Evolutionary conservation across 2,329 filamentous ascomycete species (phyloP).

Genomic region (Xylaria hypoxylon): DNA sequence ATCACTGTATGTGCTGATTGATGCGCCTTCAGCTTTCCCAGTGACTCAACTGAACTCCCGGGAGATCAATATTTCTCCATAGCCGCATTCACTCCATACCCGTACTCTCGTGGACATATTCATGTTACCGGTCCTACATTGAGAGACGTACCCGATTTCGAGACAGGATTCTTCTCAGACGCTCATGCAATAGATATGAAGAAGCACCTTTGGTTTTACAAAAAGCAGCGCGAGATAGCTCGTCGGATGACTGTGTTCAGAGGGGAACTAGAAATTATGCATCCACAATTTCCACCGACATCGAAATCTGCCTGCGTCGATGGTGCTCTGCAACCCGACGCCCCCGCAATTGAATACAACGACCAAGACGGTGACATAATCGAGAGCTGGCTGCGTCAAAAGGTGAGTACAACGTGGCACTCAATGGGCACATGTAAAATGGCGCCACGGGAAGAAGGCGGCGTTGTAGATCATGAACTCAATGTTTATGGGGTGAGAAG

Average conservation of each 20-base stretch:
- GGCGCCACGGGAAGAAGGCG: slow-evolving; percentile 52
- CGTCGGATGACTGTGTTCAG: slow-evolving; percentile 64
- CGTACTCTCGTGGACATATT: slow-evolving; percentile 70
- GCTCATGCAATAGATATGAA: slow-evolving; percentile 63
- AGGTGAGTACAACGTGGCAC: slow-evolving; percentile 54
- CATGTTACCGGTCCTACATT: slow-evolving; percentile 62
- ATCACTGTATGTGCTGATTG: no score
- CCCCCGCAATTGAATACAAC: slow-evolving; percentile 56
- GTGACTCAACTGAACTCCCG: slow-evolving; percentile 43
- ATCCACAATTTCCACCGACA: slow-evolving; percentile 57
- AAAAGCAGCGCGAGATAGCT: slow-evolving; percentile 70
- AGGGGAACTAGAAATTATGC: slow-evolving; percentile 57
- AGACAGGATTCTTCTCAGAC: slow-evolving; percentile 51
- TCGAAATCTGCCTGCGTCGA: slow-evolving; percentile 55
- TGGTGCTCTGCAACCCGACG: slow-evolving; percentile 41
- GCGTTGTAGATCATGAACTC: slow-evolving; percentile 55
- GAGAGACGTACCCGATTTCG: slow-evolving; percentile 25
- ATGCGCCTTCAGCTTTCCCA: background rate
- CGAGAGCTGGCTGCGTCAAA: slow-evolving; percentile 52
- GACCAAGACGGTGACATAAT: slow-evolving; percentile 60
- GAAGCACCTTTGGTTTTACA: slow-evolving; percentile 71
- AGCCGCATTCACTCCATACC: slow-evolving; percentile 68
- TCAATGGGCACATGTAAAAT: slow-evolving; percentile 47
- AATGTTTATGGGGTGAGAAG: slow-evolving; percentile 54
- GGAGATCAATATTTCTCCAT: slow-evolving; percentile 63